phyloP scores from a whole-genome alignment of 1,284 basidiomycete genomes.

The Rhodotorula sp. region DNA sequence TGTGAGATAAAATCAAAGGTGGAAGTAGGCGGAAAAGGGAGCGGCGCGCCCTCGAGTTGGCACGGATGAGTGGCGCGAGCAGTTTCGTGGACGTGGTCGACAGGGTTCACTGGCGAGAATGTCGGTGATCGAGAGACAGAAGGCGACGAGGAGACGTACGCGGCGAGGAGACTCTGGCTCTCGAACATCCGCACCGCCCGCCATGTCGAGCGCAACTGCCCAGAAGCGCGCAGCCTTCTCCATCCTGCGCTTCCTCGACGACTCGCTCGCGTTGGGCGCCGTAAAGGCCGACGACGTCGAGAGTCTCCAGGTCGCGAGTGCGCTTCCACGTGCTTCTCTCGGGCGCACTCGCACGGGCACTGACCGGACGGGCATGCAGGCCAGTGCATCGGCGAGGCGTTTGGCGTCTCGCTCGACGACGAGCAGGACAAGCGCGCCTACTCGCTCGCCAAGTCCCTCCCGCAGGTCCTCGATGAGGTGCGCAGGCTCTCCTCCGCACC shows the following conservation, averaged over 20 bases:
- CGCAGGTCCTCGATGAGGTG: constrained; percentile 71
- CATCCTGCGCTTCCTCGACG: constrained; percentile 79
- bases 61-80: too few species aligned
- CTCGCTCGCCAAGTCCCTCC: constrained; percentile 74
- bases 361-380: constrained; percentile 56
- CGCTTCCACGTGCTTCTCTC: constrained; percentile 49
- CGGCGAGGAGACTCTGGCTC: too few species aligned
- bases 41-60: too few species aligned
- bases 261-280: constrained; percentile 77
- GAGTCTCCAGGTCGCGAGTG: constrained; percentile 84
- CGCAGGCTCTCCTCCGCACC: constrained; percentile 46
- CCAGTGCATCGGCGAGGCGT: constrained; percentile 91
- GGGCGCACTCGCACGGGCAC: not conserved
- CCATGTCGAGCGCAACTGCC: constrained; percentile 19
- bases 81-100: too few species aligned
- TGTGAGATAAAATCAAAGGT: too few species aligned
- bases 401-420: constrained; percentile 74
- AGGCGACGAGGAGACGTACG: too few species aligned
- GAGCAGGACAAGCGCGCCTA: constrained; percentile 65
- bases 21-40: too few species aligned
- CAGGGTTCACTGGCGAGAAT: too few species aligned
- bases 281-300: constrained; percentile 88
- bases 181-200: too few species aligned
- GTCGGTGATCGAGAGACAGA: too few species aligned
- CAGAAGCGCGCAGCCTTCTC: constrained; percentile 37